Evolutionary conservation across 192 early-diverging fungal species (phyloP), one percentile per base, ranked within the genome.

Genomic region (Dimargaris cristalligena): DNA sequence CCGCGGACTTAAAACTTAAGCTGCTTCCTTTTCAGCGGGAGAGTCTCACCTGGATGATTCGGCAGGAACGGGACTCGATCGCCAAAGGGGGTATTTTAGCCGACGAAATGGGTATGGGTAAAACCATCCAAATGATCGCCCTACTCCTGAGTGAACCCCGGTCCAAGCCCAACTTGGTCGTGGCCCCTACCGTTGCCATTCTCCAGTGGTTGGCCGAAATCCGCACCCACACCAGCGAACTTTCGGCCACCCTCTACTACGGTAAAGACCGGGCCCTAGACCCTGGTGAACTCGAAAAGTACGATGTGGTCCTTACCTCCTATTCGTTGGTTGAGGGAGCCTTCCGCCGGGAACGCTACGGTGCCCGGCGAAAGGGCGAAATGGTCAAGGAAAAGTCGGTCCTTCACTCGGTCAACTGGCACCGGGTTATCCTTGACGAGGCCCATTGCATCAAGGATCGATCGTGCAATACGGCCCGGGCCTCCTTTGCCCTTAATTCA

Each of bases 81-180:
- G 83, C 81, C 60, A 72, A 74, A 44, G 86, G 89, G n/a, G 88
- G 88, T 2, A 85, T 88, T 20, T 69, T 86, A 29, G 84, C 82
- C 28, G 87, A 90, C 70, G 86, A 92, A 59, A 95, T 93, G 90
- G 90, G 90, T 26, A 87, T 87, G 87, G 87, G 89, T 50, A 96
- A 96, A 69, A 96, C 93, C 3, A 87, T 96, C 62, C 90, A 94
- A 65, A 87, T 85, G 48, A 91, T 96, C 29, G 80, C 84, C 9
- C 72, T 96, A 23, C 59, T 96, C 26, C 71, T 88, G 11, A 68
- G 73, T 34, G 81, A 83, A 52, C 74, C 72, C 3, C 65, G 66
- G 14, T 70, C 73, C 16, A 75, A 76, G 25, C 86, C 87, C 9
- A 95, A 83, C 54, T 70, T 95, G 62, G 85, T 95, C 38, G 59